Percentiles rank a stretch among this genome's conserved stretches.
These are phyloP conservation scores for Polytrichum formosum DNA, from an alignment of 225 moss, liverwort and hornwort species.

Conservation along the genomic window DNA sequence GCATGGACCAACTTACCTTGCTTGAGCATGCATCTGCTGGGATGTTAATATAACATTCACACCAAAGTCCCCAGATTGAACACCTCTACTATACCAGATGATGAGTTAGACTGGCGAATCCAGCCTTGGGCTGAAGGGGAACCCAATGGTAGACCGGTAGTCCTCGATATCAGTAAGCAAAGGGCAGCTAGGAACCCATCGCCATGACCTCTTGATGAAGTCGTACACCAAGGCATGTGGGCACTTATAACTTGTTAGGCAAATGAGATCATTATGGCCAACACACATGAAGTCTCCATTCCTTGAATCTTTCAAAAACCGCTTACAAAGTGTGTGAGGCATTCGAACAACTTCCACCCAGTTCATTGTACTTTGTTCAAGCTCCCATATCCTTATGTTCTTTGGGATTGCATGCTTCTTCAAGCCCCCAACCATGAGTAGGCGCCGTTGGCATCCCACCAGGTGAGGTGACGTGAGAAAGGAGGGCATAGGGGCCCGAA, in stretches of 20 bases:
- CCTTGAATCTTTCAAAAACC: conserved; percentile 85
- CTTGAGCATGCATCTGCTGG: too few species aligned
- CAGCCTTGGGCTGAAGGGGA: conserved; percentile 86
- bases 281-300: conserved; percentile 99
- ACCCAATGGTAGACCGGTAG: conserved; percentile 91
- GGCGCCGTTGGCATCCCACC: conserved; percentile 85
- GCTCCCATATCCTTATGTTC: conserved; percentile 94
- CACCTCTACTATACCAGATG: too few species aligned
- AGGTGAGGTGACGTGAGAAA: conserved; percentile 95
- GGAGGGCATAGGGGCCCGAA: conserved; percentile 91
- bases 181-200: conserved; percentile 93
- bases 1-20: too few species aligned
- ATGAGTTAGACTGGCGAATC: conserved; percentile 66
- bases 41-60: too few species aligned
- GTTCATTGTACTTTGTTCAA: conserved; percentile 95
- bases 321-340: conserved; percentile 93
- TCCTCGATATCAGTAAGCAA: conserved; percentile 95
- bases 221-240: conserved; percentile 91
- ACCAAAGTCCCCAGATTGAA: too few species aligned
- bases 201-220: conserved; percentile 90
- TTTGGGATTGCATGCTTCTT: conserved; percentile 94
- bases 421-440: conserved; percentile 90
- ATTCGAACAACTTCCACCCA: conserved; percentile 97
- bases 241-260: conserved; percentile 92
- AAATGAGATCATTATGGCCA: conserved; percentile 85